Percentiles rank a stretch among this genome's conserved stretches.
Evolutionary conservation across 495 filamentous ascomycete genomes (phyloP).

Genomic region (Hypoxylon perforatum): DNA sequence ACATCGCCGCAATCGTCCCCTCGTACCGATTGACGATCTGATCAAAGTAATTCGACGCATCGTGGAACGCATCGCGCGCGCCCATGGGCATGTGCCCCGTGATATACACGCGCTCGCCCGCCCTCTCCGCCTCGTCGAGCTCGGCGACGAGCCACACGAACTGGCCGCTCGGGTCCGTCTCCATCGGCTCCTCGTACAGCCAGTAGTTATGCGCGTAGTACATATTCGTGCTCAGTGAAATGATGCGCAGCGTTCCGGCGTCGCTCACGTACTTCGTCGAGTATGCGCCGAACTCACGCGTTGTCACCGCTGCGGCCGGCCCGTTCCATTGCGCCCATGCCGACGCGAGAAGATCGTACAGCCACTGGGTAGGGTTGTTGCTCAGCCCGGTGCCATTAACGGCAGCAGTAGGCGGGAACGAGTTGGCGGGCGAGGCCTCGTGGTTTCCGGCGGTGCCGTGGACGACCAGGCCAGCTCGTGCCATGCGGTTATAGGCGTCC

Average conservation of each 20-base stretch:
- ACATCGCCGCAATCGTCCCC: conserved; percentile 64
- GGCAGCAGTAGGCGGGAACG: conserved; percentile 55
- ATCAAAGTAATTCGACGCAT: conserved; percentile 65
- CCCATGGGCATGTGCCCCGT: conserved; percentile 65
- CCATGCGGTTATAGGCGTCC: conserved; percentile 57
- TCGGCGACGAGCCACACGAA: conserved; percentile 63
- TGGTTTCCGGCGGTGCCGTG: conserved; percentile 67
- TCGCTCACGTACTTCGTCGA: conserved; percentile 54
- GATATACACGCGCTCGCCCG: conserved; percentile 64
- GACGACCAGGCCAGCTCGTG: conserved; percentile 51
- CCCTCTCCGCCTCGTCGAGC: conserved; percentile 61
- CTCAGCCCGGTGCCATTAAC: conserved; percentile 45
- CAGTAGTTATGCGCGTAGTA: conserved; percentile 68
- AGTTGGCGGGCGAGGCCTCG: conserved; percentile 63
- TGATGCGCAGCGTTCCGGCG: conserved; percentile 60
- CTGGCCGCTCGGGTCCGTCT: conserved; percentile 59
- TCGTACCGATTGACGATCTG: conserved; percentile 65
- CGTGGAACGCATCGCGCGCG: conserved; percentile 58
- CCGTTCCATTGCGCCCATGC: conserved; percentile 62
- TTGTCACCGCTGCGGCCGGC: conserved; percentile 44
- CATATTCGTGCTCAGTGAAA: conserved; percentile 68
- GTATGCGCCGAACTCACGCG: conserved; percentile 61
- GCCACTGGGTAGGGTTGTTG: too few species aligned
- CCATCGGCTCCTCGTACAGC: conserved; percentile 61
- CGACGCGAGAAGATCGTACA: conserved; percentile 60